Conservation (phyloP, 768 basidiomycete genomes). For the Boletales sp. region DNA sequence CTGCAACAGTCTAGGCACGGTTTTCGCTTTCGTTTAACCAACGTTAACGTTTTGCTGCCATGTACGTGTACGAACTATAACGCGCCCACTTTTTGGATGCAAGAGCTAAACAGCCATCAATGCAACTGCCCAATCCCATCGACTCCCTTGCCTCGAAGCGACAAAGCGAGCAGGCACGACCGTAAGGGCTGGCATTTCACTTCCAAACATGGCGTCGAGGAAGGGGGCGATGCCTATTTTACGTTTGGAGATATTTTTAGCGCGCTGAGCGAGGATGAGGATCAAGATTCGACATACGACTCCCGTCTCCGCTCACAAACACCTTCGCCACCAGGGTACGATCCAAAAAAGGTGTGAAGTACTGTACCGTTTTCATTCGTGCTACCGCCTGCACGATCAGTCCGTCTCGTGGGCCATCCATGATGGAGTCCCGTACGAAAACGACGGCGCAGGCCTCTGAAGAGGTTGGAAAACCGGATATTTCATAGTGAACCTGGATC, state of each 20-base stretch:
- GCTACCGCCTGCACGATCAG: conserved; percentile 8
- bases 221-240: conserved; percentile 18
- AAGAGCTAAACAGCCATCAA: conserved; percentile 23
- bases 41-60: too few relatives aligned
- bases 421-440: conserved; percentile 36
- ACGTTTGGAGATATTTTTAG: neutral
- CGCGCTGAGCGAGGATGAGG: neutral
- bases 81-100: neutral
- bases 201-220: conserved; percentile 18
- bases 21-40: neutral
- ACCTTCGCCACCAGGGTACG: conserved; percentile 24
- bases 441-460: conserved; percentile 42
- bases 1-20: conserved; percentile 2
- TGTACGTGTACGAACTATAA: conserved; percentile 1
- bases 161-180: conserved; percentile 20
- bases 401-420: conserved; percentile 1
- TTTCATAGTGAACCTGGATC: conserved; percentile 42
- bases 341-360: conserved; percentile 18
- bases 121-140: conserved; percentile 29
- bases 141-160: conserved; percentile 16
- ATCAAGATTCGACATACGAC: conserved; percentile 13
- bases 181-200: conserved; percentile 26
- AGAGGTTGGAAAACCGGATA: conserved; percentile 41
- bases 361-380: conserved; percentile 11
- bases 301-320: conserved; percentile 17